These are phyloP conservation scores for Cladorrhinum sp. DNA, from an alignment of 2,329 filamentous ascomycete species.

Conservation along the genomic window DNA sequence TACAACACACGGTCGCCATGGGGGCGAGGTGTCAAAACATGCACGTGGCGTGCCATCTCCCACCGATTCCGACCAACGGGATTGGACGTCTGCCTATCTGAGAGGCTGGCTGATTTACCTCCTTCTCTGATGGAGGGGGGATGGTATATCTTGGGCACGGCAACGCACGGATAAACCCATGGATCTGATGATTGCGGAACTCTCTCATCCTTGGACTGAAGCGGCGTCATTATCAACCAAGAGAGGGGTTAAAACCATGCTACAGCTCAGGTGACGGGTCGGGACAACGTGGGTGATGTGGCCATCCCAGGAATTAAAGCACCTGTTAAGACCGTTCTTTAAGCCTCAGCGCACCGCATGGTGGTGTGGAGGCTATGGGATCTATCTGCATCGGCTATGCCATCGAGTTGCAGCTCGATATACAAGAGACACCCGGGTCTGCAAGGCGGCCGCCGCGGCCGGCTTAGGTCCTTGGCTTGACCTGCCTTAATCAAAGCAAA, in stretches of 20 bases:
- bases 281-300: conserved; percentile 20
- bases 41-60: conserved; percentile 26
- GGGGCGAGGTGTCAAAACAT: conserved; percentile 18
- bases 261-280: conserved; percentile 25
- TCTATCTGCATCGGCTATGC: conserved; percentile 13
- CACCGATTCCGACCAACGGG: neutral
- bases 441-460: conserved; percentile 7
- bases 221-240: conserved; percentile 19
- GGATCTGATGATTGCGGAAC: conserved; percentile 25
- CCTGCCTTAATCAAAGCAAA: neutral
- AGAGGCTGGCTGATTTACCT: conserved; percentile 15
- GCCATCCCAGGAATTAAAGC: conserved; percentile 20
- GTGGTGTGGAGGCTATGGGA: conserved; percentile 1
- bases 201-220: conserved; percentile 23
- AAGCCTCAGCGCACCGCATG: conserved; percentile 16
- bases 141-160: conserved; percentile 19
- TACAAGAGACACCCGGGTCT: conserved; percentile 11
- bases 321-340: conserved; percentile 19
- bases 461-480: neutral
- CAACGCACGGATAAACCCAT: conserved; percentile 26
- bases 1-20: conserved; percentile 13
- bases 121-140: conserved; percentile 12
- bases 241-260: conserved; percentile 22
- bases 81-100: conserved; percentile 6
- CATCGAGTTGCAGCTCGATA: conserved; percentile 20